Evolutionary conservation across 495 filamentous ascomycete genomes (phyloP).

Genomic region (Letharia columbiana): DNA sequence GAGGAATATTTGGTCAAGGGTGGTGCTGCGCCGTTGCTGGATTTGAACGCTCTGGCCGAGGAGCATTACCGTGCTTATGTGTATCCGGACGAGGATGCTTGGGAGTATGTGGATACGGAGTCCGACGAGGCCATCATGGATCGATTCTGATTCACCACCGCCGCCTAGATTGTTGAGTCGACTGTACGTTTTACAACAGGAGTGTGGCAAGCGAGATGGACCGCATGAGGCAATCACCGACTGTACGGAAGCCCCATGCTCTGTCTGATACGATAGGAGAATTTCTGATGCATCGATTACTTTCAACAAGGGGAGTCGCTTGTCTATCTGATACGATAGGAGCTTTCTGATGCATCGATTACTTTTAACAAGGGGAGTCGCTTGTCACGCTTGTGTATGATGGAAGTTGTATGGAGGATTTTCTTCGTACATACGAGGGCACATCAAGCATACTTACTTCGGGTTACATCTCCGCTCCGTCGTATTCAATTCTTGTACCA

Average conservation of each 20-base stretch:
- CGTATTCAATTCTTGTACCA: too few relatives aligned
- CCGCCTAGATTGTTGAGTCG: not conserved
- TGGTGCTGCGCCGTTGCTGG: not conserved
- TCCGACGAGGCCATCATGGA: not conserved
- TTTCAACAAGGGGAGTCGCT: too few relatives aligned
- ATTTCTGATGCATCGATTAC: too few relatives aligned
- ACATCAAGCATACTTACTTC: too few relatives aligned
- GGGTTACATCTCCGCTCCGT: too few relatives aligned
- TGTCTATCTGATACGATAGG: not conserved
- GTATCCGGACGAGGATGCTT: not conserved
- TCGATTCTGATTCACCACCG: not conserved
- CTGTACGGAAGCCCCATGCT: not conserved
- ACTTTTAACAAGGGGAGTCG: not conserved
- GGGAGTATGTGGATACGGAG: not conserved
- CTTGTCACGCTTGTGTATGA: not conserved
- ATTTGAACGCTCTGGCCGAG: not conserved
- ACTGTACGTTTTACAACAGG: not conserved
- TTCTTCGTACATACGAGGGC: too few relatives aligned
- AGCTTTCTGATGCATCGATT: not conserved
- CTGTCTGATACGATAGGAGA: not conserved
- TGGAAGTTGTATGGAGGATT: not conserved
- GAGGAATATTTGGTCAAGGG: not conserved
- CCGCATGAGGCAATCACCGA: not conserved
- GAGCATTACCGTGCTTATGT: not conserved
- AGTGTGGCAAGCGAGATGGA: not conserved